Conservation (phyloP, 352 stramenopile species). For the Phytophthora foliorum region DNA sequence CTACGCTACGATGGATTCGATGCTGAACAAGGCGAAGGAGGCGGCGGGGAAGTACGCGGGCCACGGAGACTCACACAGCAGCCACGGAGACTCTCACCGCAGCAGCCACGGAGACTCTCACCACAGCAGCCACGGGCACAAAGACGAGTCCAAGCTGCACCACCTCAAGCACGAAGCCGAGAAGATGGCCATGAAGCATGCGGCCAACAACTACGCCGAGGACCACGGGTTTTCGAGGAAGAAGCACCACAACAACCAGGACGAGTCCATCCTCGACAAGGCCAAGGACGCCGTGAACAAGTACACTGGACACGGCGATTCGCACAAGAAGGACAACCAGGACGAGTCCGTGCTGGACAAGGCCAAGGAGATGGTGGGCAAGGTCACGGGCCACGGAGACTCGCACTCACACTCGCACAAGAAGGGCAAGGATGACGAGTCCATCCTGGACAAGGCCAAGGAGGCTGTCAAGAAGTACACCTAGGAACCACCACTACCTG, state of each 20-base stretch:
- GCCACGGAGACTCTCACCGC: slow-evolving; percentile 12
- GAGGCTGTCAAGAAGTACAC: slow-evolving; percentile 28
- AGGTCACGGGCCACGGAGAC: slow-evolving; percentile 32
- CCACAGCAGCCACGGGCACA: slow-evolving; percentile 2
- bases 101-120: slow-evolving; percentile 13
- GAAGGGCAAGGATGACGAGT: slow-evolving; percentile 30
- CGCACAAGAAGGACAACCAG: slow-evolving; percentile 12
- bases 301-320: slow-evolving; percentile 8
- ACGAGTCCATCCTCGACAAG: slow-evolving; percentile 33
- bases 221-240: slow-evolving; percentile 33
- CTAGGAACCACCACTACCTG: slow-evolving; percentile 14
- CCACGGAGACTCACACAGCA: slow-evolving; percentile 13
- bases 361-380: slow-evolving; percentile 32
- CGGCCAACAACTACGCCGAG: slow-evolving; percentile 26
- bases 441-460: slow-evolving; percentile 38
- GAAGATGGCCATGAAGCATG: slow-evolving; percentile 30
- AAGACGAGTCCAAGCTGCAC: slow-evolving; percentile 26
- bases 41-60: slow-evolving; percentile 21
- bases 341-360: slow-evolving; percentile 35
- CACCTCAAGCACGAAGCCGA: slow-evolving; percentile 28
- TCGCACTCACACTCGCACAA: slow-evolving; percentile 17
- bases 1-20: slow-evolving; percentile 33
- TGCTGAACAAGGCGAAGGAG: slow-evolving; percentile 41
- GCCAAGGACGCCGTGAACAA: slow-evolving; percentile 22
- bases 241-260: slow-evolving; percentile 27